These are phyloP conservation scores for Sporothrix sp. DNA, from an alignment of 2,329 filamentous ascomycete genomes.

Conservation along the genomic window DNA sequence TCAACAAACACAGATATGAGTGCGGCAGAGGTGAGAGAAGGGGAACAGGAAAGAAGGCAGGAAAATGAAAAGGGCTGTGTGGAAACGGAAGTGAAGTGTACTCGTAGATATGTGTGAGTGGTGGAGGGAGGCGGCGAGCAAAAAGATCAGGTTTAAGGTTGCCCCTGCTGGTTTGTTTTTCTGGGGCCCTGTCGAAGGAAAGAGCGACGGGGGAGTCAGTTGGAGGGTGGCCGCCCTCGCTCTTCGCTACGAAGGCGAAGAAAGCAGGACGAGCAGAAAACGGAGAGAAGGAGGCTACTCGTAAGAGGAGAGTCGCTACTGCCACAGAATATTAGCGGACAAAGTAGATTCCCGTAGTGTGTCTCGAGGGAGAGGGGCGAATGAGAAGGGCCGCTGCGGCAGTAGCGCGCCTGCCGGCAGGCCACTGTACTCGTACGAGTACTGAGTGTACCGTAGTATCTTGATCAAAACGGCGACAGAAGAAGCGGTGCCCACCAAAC, in stretches of 20 bases:
- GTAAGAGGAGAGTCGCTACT: too few relatives aligned
- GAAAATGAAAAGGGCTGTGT: not conserved
- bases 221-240: conserved; percentile 4
- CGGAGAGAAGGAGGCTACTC: not conserved
- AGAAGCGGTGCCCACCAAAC: not conserved
- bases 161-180: conserved; percentile 5
- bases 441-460: too few relatives aligned
- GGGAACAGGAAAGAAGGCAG: not conserved
- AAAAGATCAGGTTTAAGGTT: conserved; percentile 10
- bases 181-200: conserved; percentile 5
- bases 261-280: not conserved
- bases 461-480: conserved; percentile 5
- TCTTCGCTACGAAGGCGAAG: not conserved
- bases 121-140: not conserved
- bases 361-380: conserved; percentile 2
- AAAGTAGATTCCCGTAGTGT: not conserved
- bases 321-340: not conserved
- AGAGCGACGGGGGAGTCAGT: not conserved
- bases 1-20: not conserved
- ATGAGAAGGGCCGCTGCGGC: not conserved
- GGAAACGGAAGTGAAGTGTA: conserved; percentile 12
- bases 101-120: conserved; percentile 10
- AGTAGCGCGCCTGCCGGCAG: too few relatives aligned
- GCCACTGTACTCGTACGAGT: too few relatives aligned
- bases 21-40: not conserved